phyloP scores from a whole-genome alignment of 345 rosid species.

The Dovyalis caffra region DNA sequence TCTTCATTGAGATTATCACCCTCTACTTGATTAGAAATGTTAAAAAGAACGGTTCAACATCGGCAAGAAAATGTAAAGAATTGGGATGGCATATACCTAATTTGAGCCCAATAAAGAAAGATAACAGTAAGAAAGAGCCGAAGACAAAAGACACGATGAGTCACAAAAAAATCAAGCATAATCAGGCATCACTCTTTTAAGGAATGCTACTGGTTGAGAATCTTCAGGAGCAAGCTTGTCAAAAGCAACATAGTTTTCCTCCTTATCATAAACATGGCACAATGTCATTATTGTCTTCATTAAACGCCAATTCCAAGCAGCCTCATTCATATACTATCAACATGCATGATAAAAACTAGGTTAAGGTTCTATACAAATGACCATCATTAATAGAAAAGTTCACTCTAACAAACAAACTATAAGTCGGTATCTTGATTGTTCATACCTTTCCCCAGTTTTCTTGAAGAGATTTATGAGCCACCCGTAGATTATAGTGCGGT shows the following conservation, averaged over 20 bases:
- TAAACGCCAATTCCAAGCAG: constrained; percentile 87
- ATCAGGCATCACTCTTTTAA: constrained; percentile 74
- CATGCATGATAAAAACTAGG: background rate
- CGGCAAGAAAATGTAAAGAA: constrained; percentile 1
- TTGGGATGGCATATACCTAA: constrained; percentile 25
- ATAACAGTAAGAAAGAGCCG: constrained; percentile 19
- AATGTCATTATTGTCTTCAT: constrained; percentile 92
- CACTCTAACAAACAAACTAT: background rate
- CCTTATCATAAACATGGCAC: constrained; percentile 77
- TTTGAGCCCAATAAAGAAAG: constrained; percentile 14
- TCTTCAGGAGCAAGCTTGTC: constrained; percentile 71
- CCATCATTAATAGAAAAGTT: background rate
- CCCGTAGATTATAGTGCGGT: constrained; percentile 80
- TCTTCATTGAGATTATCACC: constrained; percentile 20
- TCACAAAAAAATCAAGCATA: constrained; percentile 39
- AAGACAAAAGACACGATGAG: background rate
- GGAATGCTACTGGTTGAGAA: constrained; percentile 66
- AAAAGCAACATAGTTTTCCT: constrained; percentile 63
- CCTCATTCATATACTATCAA: constrained; percentile 77
- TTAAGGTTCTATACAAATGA: background rate
- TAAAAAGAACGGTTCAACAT: background rate
- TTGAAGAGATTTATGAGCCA: constrained; percentile 73
- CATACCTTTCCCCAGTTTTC: constrained; percentile 91
- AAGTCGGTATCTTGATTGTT: background rate
- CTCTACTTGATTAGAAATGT: background rate